Conservation (phyloP, 495 filamentous ascomycete genomes). For the Parathielavia hyrcaniae region DNA sequence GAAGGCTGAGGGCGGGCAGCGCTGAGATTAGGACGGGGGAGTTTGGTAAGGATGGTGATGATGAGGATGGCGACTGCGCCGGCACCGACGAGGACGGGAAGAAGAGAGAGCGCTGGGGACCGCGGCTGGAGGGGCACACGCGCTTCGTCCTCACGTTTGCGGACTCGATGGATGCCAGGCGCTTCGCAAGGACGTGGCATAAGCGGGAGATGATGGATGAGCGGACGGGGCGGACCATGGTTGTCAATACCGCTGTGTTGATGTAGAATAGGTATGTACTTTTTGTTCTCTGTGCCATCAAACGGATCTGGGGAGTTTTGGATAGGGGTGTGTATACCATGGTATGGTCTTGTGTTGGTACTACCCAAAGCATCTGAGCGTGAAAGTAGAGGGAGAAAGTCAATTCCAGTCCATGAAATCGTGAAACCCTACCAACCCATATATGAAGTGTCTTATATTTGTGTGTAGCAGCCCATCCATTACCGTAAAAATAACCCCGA, state of each 20-base stretch:
- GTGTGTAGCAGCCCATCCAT: neutral
- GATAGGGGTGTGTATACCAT: neutral
- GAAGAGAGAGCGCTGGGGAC: no score
- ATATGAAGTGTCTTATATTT: neutral
- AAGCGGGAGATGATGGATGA: conserved; percentile 36
- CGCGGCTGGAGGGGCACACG: conserved; percentile 12
- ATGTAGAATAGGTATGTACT: conserved; percentile 34
- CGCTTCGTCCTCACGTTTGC: conserved; percentile 48
- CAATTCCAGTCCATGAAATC: neutral
- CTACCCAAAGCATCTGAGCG: neutral
- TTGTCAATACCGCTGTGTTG: conserved; percentile 43
- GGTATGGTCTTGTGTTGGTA: no score
- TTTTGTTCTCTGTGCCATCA: no score
- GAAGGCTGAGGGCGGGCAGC: conserved; percentile 26
- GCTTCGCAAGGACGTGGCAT: conserved; percentile 56
- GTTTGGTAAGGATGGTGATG: neutral
- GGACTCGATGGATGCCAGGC: conserved; percentile 44
- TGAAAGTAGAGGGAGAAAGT: neutral
- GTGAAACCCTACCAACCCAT: neutral
- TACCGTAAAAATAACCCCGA: neutral
- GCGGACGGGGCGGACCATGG: conserved; percentile 18
- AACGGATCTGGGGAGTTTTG: neutral
- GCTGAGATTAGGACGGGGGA: neutral
- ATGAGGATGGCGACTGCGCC: neutral
- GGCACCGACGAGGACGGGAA: no score